Base-by-base conservation (phyloP, 2,329 filamentous ascomycete species). In the Juglanconis oblonga region DNA sequence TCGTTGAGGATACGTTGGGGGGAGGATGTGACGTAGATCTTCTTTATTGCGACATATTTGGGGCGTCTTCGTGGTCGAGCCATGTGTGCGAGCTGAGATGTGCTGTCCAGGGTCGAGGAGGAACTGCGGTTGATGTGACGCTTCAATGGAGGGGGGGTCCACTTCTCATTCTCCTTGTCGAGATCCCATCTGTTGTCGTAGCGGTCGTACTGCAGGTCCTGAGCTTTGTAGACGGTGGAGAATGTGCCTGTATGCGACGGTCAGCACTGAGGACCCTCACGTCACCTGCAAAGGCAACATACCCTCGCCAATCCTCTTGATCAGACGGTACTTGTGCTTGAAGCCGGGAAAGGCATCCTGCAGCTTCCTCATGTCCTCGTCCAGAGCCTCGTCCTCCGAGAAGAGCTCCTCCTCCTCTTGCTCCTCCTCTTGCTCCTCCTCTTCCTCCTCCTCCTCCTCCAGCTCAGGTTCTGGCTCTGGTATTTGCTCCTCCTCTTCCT, bases 251-350 rank as follows among this genome's bases (percentile, higher is more conserved):
- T 8, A 40, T n/a, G n/a, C 17, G 42, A 69, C 64, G 33, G 45
- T 47, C 5, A 53, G 29, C n/a, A 10, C 11, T 14, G 33, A 56
- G 49, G 29, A 6, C 32, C 7, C 24, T 29, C 50, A 40, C 14
- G 8, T 48, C 1, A 14, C 31, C 47, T 17, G 14, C 5, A 4
- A 8, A 10, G n/a, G 40, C 57, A 36, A 67, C 70, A 59, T 76
- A 93, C 92, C 95, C 84, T 99, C 95, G 70, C 95, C 95, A 70
- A 99, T 99, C 64, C 94, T 89, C 76, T 97, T 97, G 72, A 99
- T 95, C 57, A 99, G 77, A 56, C 93, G 88, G 75, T 94, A 99
- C 60, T 88, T 87, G 68, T 91, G 83, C 65, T 85, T 89, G 72
- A 98, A 96, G 55, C 90, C 91, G 42, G 87, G 87, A 72, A 98